These are phyloP conservation scores for Crithidia mellificae DNA, from an alignment of 208 protist genomes.

Conservation along the genomic window DNA sequence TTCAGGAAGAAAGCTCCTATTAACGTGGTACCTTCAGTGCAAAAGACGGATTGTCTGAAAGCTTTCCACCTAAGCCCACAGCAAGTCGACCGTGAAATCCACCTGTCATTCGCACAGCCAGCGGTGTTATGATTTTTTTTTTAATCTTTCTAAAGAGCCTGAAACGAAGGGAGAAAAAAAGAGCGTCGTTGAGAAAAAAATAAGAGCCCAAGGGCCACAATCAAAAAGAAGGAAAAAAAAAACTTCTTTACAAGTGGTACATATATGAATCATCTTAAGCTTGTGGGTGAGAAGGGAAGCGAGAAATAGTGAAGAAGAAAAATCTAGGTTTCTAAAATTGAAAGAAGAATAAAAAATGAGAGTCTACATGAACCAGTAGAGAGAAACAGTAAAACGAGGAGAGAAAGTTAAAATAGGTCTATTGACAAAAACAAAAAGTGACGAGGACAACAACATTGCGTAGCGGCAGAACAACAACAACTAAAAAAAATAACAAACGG, in stretches of 20 bases:
- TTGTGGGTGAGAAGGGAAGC: not conserved
- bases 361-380: not conserved
- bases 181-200: not conserved
- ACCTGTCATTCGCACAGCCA: no score
- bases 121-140: no score
- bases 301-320: not conserved
- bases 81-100: no score
- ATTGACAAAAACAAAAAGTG: no score
- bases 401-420: no score
- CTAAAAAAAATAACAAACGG: not conserved
- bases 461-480: no score
- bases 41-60: no score
- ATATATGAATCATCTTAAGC: not conserved
- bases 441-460: not conserved
- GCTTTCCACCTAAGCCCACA: no score
- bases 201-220: not conserved
- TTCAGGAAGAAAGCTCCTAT: no score
- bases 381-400: not conserved
- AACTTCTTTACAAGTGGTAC: not conserved
- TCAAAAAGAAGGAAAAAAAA: not conserved
- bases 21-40: no score
- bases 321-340: not conserved
- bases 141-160: no score
- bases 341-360: not conserved
- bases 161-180: not conserved